Evolutionary conservation across 1,284 basidiomycete genomes (phyloP).

Genomic region (Ceratobasidium sp.): DNA sequence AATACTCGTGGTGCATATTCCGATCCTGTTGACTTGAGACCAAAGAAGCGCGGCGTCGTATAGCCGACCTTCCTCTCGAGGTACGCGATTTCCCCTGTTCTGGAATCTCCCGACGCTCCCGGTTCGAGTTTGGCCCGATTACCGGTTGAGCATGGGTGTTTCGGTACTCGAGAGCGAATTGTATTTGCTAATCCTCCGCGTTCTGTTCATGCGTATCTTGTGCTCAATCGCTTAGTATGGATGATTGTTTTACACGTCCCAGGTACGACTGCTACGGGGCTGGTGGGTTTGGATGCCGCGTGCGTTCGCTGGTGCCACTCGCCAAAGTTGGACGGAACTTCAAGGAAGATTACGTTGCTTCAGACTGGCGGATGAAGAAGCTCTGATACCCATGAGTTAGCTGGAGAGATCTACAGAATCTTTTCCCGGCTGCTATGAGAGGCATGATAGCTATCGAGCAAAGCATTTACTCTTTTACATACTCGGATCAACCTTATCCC

Average conservation of each 20-base stretch:
- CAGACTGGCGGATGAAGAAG: background rate
- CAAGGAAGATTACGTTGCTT: background rate
- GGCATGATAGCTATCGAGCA: too few relatives aligned
- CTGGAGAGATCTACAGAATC: background rate
- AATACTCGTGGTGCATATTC: background rate
- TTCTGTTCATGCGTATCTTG: background rate
- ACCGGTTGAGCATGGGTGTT: constrained; percentile 8
- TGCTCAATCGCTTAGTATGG: background rate
- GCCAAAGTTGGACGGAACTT: background rate
- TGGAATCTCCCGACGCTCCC: constrained; percentile 12
- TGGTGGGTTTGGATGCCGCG: too few relatives aligned
- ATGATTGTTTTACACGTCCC: background rate
- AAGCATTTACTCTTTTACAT: too few relatives aligned
- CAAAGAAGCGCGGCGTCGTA: constrained; percentile 20
- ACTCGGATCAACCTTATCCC: too few relatives aligned
- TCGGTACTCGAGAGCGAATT: background rate
- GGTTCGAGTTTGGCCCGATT: constrained; percentile 14
- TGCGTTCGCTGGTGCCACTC: background rate
- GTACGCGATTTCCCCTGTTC: constrained; percentile 34
- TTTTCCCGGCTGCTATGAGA: too few relatives aligned
- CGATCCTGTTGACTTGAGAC: constrained; percentile 16
- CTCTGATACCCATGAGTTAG: background rate
- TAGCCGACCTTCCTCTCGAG: constrained; percentile 21
- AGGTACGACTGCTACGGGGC: background rate
- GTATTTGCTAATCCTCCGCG: background rate